Conservation (phyloP, 345 rosid genomes). For the Combretum micranthum region DNA sequence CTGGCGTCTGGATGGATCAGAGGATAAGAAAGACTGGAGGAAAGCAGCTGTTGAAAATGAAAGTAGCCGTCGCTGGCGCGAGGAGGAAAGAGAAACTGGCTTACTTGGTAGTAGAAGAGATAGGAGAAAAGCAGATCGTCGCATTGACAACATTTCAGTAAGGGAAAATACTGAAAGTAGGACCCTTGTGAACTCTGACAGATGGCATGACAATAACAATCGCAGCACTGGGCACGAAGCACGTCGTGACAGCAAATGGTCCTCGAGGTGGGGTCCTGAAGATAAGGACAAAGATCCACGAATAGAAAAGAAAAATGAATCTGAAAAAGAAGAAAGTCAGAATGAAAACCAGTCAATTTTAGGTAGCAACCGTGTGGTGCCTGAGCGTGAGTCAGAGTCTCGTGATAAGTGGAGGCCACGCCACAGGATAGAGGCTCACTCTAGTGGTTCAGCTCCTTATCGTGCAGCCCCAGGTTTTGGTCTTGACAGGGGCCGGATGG, state of each 20-base stretch:
- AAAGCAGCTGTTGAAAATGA: constrained; percentile 40
- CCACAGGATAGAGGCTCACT: constrained; percentile 68
- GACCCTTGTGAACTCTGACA: constrained; percentile 49
- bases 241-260: constrained; percentile 88
- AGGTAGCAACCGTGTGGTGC: constrained; percentile 30
- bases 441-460: constrained; percentile 43
- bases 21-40: constrained; percentile 67
- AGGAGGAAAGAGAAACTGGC: constrained; percentile 77
- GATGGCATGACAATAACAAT: constrained; percentile 54
- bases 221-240: constrained; percentile 66
- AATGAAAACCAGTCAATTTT: constrained; percentile 43
- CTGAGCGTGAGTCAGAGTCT: constrained; percentile 74
- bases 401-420: constrained; percentile 99
- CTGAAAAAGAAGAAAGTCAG: constrained; percentile 53
- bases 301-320: constrained; percentile 54
- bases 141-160: constrained; percentile 28
- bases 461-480: constrained; percentile 92
- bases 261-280: constrained; percentile 98
- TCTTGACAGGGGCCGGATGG: constrained; percentile 49
- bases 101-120: constrained; percentile 57
- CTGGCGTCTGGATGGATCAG: constrained; percentile 63
- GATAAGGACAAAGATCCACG: constrained; percentile 79
- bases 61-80: constrained; percentile 61
- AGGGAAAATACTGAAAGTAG: constrained; percentile 51
- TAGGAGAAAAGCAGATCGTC: constrained; percentile 54